Evolutionary conservation across 2,329 filamentous ascomycete genomes (phyloP).

Genomic region (Aureobasidium sp.): DNA sequence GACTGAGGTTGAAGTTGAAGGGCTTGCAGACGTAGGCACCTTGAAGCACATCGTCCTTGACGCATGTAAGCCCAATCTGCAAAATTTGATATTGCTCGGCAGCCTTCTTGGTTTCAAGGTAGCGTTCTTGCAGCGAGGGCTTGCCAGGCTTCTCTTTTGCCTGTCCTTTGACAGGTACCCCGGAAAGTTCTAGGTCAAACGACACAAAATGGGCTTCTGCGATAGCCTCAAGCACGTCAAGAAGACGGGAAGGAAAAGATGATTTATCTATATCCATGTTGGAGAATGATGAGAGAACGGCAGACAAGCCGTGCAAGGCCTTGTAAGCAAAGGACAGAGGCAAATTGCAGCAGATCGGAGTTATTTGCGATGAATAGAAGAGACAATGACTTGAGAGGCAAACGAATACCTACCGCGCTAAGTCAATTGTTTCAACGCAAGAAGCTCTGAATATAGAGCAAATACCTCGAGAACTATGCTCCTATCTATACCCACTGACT

Average conservation of each 20-base stretch:
- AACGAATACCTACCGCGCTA: slow-evolving; percentile 10
- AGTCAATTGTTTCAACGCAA: slow-evolving; percentile 6
- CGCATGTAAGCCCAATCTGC: slow-evolving; percentile 60
- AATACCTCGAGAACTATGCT: background rate
- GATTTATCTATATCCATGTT: slow-evolving; percentile 51
- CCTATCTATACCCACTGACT: background rate
- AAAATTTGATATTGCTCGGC: slow-evolving; percentile 58
- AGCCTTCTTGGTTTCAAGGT: slow-evolving; percentile 52
- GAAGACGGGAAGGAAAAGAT: slow-evolving; percentile 45
- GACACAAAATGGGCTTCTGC: slow-evolving; percentile 55
- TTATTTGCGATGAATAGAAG: slow-evolving; percentile 4
- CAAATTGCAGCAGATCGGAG: background rate
- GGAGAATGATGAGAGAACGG: background rate
- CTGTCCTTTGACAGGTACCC: slow-evolving; percentile 43
- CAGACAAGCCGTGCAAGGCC: background rate
- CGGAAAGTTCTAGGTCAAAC: slow-evolving; percentile 61
- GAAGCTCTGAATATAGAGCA: background rate
- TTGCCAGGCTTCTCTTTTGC: slow-evolving; percentile 32
- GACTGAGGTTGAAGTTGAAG: slow-evolving; percentile 58
- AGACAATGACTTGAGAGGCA: slow-evolving; percentile 13
- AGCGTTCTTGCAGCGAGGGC: slow-evolving; percentile 52
- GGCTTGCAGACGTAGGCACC: slow-evolving; percentile 53
- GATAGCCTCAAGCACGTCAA: slow-evolving; percentile 52
- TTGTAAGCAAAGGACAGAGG: background rate
- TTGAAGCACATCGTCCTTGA: slow-evolving; percentile 48